These are phyloP conservation scores for Colletotrichum sublineola DNA, from an alignment of 2,329 filamentous ascomycete genomes.

Conservation along the genomic window DNA sequence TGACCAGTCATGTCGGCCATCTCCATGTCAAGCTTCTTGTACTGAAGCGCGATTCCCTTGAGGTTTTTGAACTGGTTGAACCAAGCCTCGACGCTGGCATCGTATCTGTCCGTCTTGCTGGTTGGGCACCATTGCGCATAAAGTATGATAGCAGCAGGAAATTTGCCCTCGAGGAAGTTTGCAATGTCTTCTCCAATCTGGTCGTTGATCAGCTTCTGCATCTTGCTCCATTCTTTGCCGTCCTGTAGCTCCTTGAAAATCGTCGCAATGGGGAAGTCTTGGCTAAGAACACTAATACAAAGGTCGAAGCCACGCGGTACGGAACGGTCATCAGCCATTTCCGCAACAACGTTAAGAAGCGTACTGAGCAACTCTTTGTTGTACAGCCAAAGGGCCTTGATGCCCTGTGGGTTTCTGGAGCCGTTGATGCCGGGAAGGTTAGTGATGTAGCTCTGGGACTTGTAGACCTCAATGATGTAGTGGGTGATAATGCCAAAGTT, in stretches of 20 bases:
- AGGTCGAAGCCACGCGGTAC: conserved; percentile 55
- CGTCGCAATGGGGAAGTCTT: conserved; percentile 52
- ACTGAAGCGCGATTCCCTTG: conserved; percentile 49
- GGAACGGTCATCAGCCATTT: background rate
- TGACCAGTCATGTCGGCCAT: conserved; percentile 60
- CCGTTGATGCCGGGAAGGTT: conserved; percentile 51
- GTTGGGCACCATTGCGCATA: conserved; percentile 64
- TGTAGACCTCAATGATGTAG: conserved; percentile 62
- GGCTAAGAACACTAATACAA: conserved; percentile 61
- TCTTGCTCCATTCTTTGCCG: conserved; percentile 32
- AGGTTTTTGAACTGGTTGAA: background rate
- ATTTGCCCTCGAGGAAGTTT: conserved; percentile 44
- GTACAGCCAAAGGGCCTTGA: background rate
- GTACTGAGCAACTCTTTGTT: background rate
- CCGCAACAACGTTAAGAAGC: background rate
- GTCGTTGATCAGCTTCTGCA: background rate
- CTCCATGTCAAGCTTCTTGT: conserved; percentile 52
- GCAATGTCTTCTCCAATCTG: background rate
- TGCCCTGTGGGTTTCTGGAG: background rate
- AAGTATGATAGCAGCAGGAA: conserved; percentile 58
- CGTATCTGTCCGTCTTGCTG: conserved; percentile 51
- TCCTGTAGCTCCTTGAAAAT: conserved; percentile 53
- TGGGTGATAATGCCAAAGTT: conserved; percentile 70
- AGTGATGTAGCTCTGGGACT: conserved; percentile 27
- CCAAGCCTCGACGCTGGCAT: conserved; percentile 50